A percentile compares a stretch with the other conserved stretches of the same genome.
phyloP scores from a whole-genome alignment of 192 early-diverging fungal species.

The Coemansia sp. region DNA sequence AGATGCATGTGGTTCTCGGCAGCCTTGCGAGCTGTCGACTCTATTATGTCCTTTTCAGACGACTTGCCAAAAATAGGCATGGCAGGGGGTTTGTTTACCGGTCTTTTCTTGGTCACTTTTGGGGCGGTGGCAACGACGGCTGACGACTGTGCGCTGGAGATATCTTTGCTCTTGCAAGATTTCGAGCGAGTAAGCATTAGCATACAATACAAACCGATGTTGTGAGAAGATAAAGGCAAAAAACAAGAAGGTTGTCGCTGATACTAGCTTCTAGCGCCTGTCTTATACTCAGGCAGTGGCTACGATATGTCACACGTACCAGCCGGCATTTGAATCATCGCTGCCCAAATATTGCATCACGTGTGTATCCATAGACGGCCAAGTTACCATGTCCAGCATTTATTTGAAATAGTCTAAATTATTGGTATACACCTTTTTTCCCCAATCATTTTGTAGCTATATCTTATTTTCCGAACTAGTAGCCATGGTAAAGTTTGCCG shows the following conservation, averaged over 20 bases:
- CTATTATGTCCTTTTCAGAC: neutral
- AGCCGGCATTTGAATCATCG: no score
- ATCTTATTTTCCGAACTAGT: neutral
- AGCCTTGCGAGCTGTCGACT: neutral
- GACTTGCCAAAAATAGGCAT: neutral
- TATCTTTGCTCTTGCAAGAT: neutral
- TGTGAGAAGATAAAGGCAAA: no score
- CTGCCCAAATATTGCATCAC: no score
- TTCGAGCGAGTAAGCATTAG: neutral
- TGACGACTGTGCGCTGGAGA: neutral
- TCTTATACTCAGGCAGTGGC: no score
- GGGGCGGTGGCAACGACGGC: no score
- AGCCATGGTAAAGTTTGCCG: constrained; percentile 78
- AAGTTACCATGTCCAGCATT: no score
- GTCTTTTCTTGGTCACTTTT: neutral
- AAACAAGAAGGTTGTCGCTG: no score
- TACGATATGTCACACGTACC: no score
- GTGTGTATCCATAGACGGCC: no score
- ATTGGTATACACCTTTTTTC: no score
- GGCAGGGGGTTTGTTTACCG: neutral
- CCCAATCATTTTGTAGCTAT: neutral
- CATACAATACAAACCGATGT: neutral
- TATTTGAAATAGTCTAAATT: no score
- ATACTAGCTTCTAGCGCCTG: no score
- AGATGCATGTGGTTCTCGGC: constrained; percentile 3